Evolutionary conservation across 1,139 yeast species (phyloP), one percentile per base, ranked within the genome.

Genomic region (Nakaseomyces sp.): DNA sequence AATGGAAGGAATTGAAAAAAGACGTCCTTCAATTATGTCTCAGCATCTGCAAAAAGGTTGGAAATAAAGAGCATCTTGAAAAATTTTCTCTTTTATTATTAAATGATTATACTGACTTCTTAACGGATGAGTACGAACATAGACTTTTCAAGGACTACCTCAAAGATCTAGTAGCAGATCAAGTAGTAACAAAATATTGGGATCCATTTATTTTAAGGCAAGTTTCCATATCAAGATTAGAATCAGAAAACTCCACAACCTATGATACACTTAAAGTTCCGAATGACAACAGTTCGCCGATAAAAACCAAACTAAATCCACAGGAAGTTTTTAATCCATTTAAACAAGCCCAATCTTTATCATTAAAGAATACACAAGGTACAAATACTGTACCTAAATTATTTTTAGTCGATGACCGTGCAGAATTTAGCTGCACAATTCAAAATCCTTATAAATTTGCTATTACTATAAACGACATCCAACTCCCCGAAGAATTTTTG

Each of bases 401-500:
- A 22, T 61, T 73, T 10, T 53, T 80, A 13, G 75, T 81, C 2
- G 79, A 76, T 43, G 87, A 81, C 43, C 62, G 70, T 10, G 72
- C 73, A 26, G 78, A 74, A 50, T 64, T 82, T 25, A 63, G 69
- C 16, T 67, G 86, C 1, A 68, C 71, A 2, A 56, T 91, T 8
- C 91, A 84, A 55, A 91, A 91, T 57, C 95, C 96, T 2, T 87
- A 79, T 64, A 75, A 77, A 9, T 87, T 86, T 61, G 87, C 81
- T 41, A 64, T 89, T 9, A 81, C 78, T 38, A 66, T 91, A 3
- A 68, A 69, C 28, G 77, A 77, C 40, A 60, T 86, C 2, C 61
- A 65, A 35, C 63, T 81, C 2, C 65, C 61, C 7, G 58, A 63
- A 13, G 70, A 69, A 40, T 52, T 58, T 1, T 31, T 62, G 7